These are phyloP conservation scores for Neurospora sp. DNA, from an alignment of 495 filamentous ascomycete species.

Conservation along the genomic window DNA sequence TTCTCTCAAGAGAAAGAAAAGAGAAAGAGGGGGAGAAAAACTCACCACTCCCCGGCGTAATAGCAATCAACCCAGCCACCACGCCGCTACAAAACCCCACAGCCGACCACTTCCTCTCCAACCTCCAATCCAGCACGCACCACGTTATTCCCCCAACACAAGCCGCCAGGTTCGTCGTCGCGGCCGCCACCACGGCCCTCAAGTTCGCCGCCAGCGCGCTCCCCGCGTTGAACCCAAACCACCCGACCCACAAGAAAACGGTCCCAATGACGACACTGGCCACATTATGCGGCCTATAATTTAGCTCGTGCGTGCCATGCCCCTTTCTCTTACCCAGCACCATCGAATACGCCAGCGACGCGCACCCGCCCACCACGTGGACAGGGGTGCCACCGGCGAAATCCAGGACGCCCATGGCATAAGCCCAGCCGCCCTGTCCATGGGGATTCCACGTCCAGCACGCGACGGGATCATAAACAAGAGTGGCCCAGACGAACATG, in stretches of 20 bases:
- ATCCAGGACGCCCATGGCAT: conserved; percentile 72
- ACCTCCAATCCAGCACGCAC: conserved; percentile 85
- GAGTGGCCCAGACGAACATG: conserved; percentile 93
- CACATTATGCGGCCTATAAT: conserved; percentile 95
- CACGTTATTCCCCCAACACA: conserved; percentile 88
- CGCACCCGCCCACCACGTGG: conserved; percentile 80
- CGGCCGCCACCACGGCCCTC: conserved; percentile 65
- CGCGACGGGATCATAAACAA: conserved; percentile 88
- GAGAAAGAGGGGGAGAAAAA: not conserved
- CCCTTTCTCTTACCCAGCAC: conserved; percentile 81
- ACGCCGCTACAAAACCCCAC: conserved; percentile 68
- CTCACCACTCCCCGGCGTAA: conserved; percentile 73
- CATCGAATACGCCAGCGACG: conserved; percentile 69
- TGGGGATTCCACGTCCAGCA: conserved; percentile 93
- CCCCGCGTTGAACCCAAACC: conserved; percentile 97
- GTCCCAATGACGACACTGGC: conserved; percentile 93
- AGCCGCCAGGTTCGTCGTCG: conserved; percentile 60
- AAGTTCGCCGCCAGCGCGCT: conserved; percentile 79
- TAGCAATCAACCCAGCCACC: conserved; percentile 83
- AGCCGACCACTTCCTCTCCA: conserved; percentile 93
- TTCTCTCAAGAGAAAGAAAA: not conserved
- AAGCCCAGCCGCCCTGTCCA: conserved; percentile 57
- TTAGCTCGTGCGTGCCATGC: conserved; percentile 80
- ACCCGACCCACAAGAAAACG: conserved; percentile 95
- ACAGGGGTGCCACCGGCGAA: conserved; percentile 93